Evolutionary conservation across 1,284 basidiomycete genomes (phyloP).

Genomic region (Ceraceosorus guamensis): DNA sequence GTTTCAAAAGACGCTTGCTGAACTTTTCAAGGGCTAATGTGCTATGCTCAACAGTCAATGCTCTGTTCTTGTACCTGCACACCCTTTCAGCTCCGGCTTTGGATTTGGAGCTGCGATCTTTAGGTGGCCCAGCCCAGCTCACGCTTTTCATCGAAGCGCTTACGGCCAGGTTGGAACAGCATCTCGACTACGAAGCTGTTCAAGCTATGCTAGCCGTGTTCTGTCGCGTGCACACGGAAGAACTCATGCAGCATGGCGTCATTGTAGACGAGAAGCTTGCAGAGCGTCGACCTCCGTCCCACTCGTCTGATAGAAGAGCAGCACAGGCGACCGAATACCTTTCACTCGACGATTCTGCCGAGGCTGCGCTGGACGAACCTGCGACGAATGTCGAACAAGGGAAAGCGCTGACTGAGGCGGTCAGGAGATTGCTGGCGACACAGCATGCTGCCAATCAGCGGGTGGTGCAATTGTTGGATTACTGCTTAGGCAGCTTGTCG

Average conservation of each 20-base stretch:
- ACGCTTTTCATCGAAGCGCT: conserved; percentile 68
- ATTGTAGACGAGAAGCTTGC: conserved; percentile 54
- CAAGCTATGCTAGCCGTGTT: conserved; percentile 82
- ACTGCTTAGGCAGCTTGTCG: conserved; percentile 38
- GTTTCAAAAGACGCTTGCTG: background rate
- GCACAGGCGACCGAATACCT: conserved; percentile 34
- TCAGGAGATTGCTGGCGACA: conserved; percentile 23
- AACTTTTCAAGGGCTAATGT: background rate
- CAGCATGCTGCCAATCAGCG: conserved; percentile 30
- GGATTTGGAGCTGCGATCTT: conserved; percentile 79
- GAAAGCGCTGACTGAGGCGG: conserved; percentile 18
- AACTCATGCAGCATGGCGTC: conserved; percentile 60
- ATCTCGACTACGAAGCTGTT: conserved; percentile 88
- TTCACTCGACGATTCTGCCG: no score
- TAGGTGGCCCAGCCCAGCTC: conserved; percentile 61
- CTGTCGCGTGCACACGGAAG: conserved; percentile 74
- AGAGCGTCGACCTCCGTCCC: no score
- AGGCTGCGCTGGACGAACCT: background rate
- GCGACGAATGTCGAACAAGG: conserved; percentile 53
- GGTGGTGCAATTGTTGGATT: conserved; percentile 36
- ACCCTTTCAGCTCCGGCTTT: conserved; percentile 79
- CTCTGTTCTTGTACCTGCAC: conserved; percentile 78
- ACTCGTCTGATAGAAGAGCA: conserved; percentile 60
- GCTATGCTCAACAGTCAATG: conserved; percentile 7
- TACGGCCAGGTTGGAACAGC: conserved; percentile 64